These are phyloP conservation scores for Antrodiella citrinella DNA, from an alignment of 768 basidiomycete genomes.

Conservation along the genomic window DNA sequence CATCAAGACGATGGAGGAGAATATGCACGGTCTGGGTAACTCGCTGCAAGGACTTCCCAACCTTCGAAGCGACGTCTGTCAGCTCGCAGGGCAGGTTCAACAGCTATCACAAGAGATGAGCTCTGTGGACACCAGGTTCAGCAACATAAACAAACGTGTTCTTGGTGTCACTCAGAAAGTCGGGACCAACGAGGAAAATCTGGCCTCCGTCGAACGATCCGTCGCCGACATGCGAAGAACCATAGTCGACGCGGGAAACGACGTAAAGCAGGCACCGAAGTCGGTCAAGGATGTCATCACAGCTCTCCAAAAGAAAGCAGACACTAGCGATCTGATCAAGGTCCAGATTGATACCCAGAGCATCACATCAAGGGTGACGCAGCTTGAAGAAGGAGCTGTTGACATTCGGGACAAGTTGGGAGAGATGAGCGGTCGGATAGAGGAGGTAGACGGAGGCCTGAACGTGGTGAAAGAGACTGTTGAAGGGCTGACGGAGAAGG, in stretches of 20 bases:
- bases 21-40: background rate
- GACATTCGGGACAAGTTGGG: background rate
- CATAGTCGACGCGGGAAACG: background rate
- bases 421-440: background rate
- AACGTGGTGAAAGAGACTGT: background rate
- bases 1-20: background rate
- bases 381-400: background rate
- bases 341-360: background rate
- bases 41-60: background rate
- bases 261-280: background rate
- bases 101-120: background rate
- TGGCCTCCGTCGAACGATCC: background rate
- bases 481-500: background rate
- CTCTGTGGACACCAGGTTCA: background rate
- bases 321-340: background rate
- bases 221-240: background rate
- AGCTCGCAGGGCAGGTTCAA: background rate
- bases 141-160: background rate
- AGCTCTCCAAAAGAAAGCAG: background rate
- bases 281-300: background rate
- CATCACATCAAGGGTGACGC: background rate
- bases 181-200: background rate
- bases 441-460: background rate
- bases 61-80: background rate
- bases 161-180: background rate